These are phyloP conservation scores for Amphicarpaea edgeworthii DNA, from an alignment of 306 rosid genomes.

Conservation along the genomic window DNA sequence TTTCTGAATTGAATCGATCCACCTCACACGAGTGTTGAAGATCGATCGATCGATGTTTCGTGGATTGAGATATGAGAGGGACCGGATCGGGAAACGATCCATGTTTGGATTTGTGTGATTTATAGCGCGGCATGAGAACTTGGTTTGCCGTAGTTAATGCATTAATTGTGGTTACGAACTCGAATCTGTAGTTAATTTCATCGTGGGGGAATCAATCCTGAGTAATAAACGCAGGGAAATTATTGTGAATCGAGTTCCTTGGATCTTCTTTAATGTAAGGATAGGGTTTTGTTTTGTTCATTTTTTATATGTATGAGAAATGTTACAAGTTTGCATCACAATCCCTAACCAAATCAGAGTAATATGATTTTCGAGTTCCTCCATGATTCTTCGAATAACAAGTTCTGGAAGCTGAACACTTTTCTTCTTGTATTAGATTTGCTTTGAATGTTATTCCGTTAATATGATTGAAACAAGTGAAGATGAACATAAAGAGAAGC, in stretches of 20 bases:
- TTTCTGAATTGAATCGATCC: not conserved
- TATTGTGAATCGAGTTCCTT: not conserved
- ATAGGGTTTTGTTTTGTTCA: not conserved
- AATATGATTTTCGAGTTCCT: too few relatives aligned
- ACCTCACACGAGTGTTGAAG: not conserved
- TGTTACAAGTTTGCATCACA: not conserved
- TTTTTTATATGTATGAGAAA: too few relatives aligned
- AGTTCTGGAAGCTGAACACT: not conserved
- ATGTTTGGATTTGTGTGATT: not conserved
- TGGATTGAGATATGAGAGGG: not conserved
- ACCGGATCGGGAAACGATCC: not conserved
- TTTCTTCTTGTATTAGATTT: not conserved
- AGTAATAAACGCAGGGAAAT: not conserved
- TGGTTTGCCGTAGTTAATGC: not conserved
- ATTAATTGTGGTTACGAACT: not conserved
- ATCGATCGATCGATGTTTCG: not conserved
- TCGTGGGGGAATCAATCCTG: not conserved
- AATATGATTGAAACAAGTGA: not conserved
- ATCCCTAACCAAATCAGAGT: constrained; percentile 1
- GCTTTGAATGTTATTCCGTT: not conserved
- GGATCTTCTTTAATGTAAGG: constrained; percentile 1
- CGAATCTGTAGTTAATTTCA: too few relatives aligned
- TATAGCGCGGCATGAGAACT: not conserved
- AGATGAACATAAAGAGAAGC: not conserved
- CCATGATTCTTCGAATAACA: not conserved